Evolutionary conservation across 1,139 yeast genomes (phyloP), one percentile per base, ranked within the genome.

Genomic region (Suhomyces coccinellae): DNA sequence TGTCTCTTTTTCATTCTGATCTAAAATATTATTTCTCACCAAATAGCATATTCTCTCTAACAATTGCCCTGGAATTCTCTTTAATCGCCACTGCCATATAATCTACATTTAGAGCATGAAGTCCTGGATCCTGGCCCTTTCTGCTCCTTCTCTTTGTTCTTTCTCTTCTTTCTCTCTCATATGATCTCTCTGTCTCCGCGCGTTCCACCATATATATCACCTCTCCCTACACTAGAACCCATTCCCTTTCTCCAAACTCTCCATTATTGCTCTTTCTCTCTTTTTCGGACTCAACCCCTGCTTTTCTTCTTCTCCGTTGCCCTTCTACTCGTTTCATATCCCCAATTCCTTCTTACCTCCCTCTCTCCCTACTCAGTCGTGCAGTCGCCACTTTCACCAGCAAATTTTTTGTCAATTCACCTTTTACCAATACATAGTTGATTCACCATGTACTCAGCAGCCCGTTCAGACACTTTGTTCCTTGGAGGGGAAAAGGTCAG

Each of bases 401-500:
- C 46, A 44, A 44, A 44, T 36, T 36, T 36, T 44, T 43, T 43
- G 43, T 36, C 40, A 38, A 30, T 16, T 13, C 15, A 36, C 3
- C 29, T 14, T 16, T 27, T 29, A 41, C 32, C 36, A 35, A 20
- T 9, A 20, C 20, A 4, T 20, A 20, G 33, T 30, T 28, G 28
- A 17, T 26, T 24, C 39, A 40, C 26, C 48, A 74, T 75, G 80
- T 74, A 58, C 56, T 68, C 78, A 33, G 63, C 91, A 51, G 86
- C 95, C 43, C 86, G 96, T 63, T 88, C 97, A 45, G 97, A 89
- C 57, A 89, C 97, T 28, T 77, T 90, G 53, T 89, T 93, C 68
- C 82, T 95, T 55, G 96, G 96, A 58, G 99, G 98, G 56, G 97
- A 93, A 66, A 93, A 95, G 68, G 74, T 90, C 55, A 85, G 95